Base-by-base conservation (phyloP, 2,329 filamentous ascomycete species). In the Fusarium lyarnte region DNA sequence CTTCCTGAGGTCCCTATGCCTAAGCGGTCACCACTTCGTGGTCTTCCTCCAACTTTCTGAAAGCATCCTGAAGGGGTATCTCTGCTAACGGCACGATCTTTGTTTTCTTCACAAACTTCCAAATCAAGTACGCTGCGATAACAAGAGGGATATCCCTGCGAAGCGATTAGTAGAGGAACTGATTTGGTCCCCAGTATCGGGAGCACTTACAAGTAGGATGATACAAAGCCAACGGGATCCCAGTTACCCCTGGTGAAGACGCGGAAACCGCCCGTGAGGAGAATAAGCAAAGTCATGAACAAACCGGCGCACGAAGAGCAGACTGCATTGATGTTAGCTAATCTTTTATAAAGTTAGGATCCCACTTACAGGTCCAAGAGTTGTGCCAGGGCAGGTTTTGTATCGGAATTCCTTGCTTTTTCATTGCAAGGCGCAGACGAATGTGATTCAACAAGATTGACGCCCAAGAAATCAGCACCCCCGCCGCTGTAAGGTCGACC, bases 261-360 rank as follows among this genome's bases (percentile, higher is more conserved):
- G 4, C 83, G 77, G 73, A 94, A 94, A 2, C 92, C 92, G 41
- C 89, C 88, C 8, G 92, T 94, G 43, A 94, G 84, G 7, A 94
- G 82, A 66, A 94, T 91, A 43, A 92, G 79, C 33, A 90, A 82
- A 76, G 86, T 89, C 84, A 91, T 88, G 67, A 84, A 77, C 9
- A 95, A 83, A 1, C 89, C 88, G 13, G 83, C 80, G 73, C 86
- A 91, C 0, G 92, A 92, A 17, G 86, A 87, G 72, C 90, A 90
- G 17, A 85, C 88, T 90, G 13, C n/a, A 27, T 36, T 23, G 27
- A 5, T 21, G 38, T 73, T 45, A 73, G 61, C 4, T 39, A 25
- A 7, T 7, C 10, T n/a, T 16, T 6, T 6, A 6, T 12, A 31
- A 17, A 2, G 7, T 21, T 5, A 39, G 13, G 8, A 5, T 35